Percentiles rank a stretch among this genome's conserved stretches.
Evolutionary conservation across 805 yeast species (phyloP).

Genomic region (Scheffersomyces amazonensis): DNA sequence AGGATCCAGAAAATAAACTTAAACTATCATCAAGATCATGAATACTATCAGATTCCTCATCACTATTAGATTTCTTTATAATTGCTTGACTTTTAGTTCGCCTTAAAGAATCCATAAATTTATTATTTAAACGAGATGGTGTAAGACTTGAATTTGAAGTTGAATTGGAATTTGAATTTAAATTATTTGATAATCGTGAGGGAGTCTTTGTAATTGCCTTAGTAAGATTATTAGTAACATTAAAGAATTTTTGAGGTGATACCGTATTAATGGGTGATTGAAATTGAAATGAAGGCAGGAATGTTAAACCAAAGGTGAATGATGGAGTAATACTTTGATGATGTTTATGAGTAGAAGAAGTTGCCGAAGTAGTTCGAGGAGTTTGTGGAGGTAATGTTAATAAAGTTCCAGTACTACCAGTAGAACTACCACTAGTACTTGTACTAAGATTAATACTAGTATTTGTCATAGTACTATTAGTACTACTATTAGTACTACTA

Average conservation of each 20-base stretch:
- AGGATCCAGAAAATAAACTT: not conserved
- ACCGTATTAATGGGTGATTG: conserved; percentile 32
- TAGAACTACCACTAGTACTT: too few relatives aligned
- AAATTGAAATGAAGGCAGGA: conserved; percentile 43
- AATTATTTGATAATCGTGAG: not conserved
- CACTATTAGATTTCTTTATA: not conserved
- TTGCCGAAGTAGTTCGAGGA: conserved; percentile 5
- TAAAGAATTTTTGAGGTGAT: conserved; percentile 35
- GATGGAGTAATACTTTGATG: conserved; percentile 22
- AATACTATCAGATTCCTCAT: conserved; percentile 2
- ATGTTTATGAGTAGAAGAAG: not conserved
- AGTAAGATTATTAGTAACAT: conserved; percentile 16
- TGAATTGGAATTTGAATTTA: not conserved
- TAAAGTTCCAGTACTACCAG: too few relatives aligned
- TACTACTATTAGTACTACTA: too few relatives aligned
- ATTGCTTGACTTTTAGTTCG: not conserved
- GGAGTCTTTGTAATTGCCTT: conserved; percentile 7
- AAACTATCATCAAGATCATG: conserved; percentile 5
- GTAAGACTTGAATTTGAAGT: conserved; percentile 7
- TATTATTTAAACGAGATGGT: conserved; percentile 4
- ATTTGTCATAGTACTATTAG: too few relatives aligned
- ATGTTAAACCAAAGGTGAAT: conserved; percentile 36
- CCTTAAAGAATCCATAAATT: conserved; percentile 16
- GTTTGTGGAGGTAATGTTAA: conserved; percentile 7
- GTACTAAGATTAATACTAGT: too few relatives aligned